Base-by-base conservation (phyloP, 2,329 filamentous ascomycete genomes). In the Tolypocladium ovalisporum region DNA sequence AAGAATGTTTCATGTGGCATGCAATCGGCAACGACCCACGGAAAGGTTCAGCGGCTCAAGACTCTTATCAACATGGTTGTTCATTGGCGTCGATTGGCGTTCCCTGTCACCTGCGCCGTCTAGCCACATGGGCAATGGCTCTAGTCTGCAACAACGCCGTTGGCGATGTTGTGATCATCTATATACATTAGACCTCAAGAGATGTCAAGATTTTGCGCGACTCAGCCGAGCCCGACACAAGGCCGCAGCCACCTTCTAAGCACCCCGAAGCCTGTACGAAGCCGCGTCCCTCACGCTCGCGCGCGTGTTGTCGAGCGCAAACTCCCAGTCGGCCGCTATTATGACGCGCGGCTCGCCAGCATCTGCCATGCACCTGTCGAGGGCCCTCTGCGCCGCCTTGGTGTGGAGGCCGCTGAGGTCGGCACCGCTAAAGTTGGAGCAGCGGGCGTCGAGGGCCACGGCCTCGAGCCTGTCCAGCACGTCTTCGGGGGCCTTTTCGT, bases 341-440 rank as follows among this genome's bases (percentile, higher is more conserved):
- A 70, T 67, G 37, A 62, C 67, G 54, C 52, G 60, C 17, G 55
- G 58, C n/a, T 62, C 49, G 39, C 64, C 66, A 34, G 67, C 62
- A 9, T 63, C 64, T 39, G 64, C 61, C n/a, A 75, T 59, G 57
- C 70, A 76, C 51, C 73, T 67, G 52, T 70, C 66, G 17, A 79
- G 66, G 3, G 84, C 71, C 54, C 78, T 79, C 63, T 78, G 71
- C 12, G 75, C 75, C 3, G 85, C 73, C 61, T 82, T 83, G 39
- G 69, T 67, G 52, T 71, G 73, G 13, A 77, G 57, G 0, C 71
- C 74, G 36, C 78, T 77, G 42, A 87, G 70, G 64, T 87, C 84
- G 1, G 84, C 84, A 59, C 84, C 84, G 59, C 88, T 93, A 70
- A 93, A 97, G 29, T 89, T 84, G 12, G 81, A 77, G 69, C 92